Evolutionary conservation across 1,139 yeast species (phyloP), one percentile per base, ranked within the genome.

Genomic region (Suhomyces maxii): DNA sequence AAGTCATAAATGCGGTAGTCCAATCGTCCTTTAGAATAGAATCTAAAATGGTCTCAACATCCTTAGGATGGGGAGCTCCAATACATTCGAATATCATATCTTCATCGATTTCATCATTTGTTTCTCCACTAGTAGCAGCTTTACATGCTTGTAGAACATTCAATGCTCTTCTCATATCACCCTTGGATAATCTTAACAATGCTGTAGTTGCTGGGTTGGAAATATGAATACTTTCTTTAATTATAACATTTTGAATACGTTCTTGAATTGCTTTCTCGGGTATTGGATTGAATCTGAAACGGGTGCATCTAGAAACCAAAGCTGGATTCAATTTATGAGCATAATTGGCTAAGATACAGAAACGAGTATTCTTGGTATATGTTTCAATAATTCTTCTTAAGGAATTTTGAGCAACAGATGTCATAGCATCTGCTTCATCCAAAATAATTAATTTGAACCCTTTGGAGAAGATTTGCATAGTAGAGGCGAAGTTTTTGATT

Each of bases 361-460:
- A 95, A 53, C 99, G 79, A 13, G 98, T 91, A 66, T 91, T 91
- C 60, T 89, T 87, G 26, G 99, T 91, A 63, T 89, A 93, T 62
- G 89, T 90, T 65, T 95, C 99, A 65, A 95, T 95, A 55, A 80
- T 82, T 51, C 99, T 74, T 66, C 99, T 80, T 53, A 95, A 73
- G 1, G 99, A 97, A 63, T 93, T 93, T 65, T 95, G 97, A 0
- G 99, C 99, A 8, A 87, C 96, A 50, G 87, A 84, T 1, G 99
- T 93, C 99, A 95, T 95, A 39, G 99, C 96, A 68, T 95, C 99
- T 0, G 99, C 99, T 69, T 95, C 99, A 69, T 95, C 99, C 54
- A 95, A 73, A 33, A 95, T 89, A 49, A 95, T 86, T 55, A 95
- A 74, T 61, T 95, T 95, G 76, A 91, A 93, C 12, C 93, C 90